Conservation (phyloP, 2,329 filamentous ascomycete genomes). For the Lasiodiplodia citricola region DNA sequence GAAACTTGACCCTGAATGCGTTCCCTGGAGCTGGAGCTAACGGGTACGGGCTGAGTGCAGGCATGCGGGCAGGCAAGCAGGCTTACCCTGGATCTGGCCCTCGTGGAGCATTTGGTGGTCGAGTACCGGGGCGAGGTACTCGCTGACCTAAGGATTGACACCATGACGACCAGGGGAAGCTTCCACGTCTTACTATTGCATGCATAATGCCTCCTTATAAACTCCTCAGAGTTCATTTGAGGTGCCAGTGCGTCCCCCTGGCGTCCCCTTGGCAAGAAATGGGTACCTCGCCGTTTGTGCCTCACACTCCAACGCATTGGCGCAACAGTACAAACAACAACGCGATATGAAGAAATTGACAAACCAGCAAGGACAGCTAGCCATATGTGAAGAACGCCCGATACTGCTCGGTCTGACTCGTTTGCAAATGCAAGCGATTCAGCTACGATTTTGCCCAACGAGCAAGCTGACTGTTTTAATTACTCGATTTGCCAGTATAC, state of each 20-base stretch:
- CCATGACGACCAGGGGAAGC: too few species aligned
- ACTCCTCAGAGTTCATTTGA: too few species aligned
- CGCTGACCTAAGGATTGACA: neutral
- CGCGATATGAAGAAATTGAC: too few species aligned
- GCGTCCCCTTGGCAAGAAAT: too few species aligned
- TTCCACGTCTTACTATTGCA: too few species aligned
- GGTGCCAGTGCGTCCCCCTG: too few species aligned
- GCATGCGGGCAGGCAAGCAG: conserved; percentile 40
- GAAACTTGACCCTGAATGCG: conserved; percentile 30
- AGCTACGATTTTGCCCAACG: neutral
- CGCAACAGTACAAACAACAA: too few species aligned
- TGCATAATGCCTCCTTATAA: too few species aligned
- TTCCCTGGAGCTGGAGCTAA: conserved; percentile 33
- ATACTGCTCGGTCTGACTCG: neutral
- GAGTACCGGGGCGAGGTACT: neutral
- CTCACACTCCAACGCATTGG: too few species aligned
- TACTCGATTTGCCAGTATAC: neutral
- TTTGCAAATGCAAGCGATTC: neutral
- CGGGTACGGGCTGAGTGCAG: conserved; percentile 38
- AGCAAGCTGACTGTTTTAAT: neutral
- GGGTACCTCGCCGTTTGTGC: too few species aligned
- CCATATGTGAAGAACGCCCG: neutral
- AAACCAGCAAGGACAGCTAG: neutral
- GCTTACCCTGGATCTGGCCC: neutral
- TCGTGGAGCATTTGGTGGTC: neutral